Evolutionary conservation across 2,329 filamentous ascomycete genomes (phyloP).

Genomic region (Diplodia seriata): DNA sequence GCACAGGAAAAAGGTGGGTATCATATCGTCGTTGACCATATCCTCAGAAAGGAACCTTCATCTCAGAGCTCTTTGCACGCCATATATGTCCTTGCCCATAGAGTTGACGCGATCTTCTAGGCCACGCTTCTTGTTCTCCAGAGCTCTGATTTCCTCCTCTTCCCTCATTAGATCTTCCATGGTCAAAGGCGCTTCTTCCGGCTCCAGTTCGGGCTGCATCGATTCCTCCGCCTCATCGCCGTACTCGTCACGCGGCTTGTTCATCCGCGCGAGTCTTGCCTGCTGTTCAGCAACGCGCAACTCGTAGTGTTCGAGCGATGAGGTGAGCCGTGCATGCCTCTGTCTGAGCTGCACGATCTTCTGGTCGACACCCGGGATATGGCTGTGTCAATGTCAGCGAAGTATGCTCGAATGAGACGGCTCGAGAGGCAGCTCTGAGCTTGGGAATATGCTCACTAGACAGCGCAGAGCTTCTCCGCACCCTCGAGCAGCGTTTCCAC

Average conservation of each 20-base stretch:
- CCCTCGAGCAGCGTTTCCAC: conserved; percentile 84
- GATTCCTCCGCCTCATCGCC: conserved; percentile 54
- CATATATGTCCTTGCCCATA: conserved; percentile 68
- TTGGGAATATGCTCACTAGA: conserved; percentile 66
- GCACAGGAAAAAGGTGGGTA: conserved; percentile 6
- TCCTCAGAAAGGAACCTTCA: background rate
- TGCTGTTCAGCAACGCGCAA: conserved; percentile 77
- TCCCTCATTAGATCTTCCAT: conserved; percentile 73
- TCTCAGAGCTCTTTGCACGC: conserved; percentile 19
- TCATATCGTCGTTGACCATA: conserved; percentile 7
- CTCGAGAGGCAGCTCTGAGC: background rate
- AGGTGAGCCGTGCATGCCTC: conserved; percentile 72
- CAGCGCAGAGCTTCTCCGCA: conserved; percentile 86
- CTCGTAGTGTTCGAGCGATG: conserved; percentile 83
- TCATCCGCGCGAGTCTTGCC: conserved; percentile 75
- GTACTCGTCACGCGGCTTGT: conserved; percentile 63
- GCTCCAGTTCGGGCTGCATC: conserved; percentile 57
- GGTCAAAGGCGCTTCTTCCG: conserved; percentile 58
- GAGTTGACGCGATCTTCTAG: conserved; percentile 70
- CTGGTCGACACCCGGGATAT: conserved; percentile 78
- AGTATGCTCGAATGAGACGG: background rate
- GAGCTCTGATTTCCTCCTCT: conserved; percentile 70
- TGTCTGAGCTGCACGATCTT: conserved; percentile 75
- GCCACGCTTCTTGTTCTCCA: conserved; percentile 68
- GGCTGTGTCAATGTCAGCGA: conserved; percentile 50